Base-by-base conservation (phyloP, 495 filamentous ascomycete genomes). In the Penicillium longicatenatum region DNA sequence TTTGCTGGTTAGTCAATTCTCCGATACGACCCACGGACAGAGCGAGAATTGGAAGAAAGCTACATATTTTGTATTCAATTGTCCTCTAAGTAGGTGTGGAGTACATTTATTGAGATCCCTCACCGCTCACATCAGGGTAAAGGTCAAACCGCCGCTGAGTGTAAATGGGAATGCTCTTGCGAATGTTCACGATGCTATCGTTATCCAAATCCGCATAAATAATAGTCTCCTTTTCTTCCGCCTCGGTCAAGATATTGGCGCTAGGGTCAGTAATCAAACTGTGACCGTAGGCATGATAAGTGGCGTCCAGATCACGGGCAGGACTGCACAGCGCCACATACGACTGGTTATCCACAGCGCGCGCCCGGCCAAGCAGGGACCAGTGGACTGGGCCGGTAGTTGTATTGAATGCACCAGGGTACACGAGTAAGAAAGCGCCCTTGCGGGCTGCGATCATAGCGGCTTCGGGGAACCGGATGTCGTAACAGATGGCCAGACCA, bases 291-390 rank as follows among this genome's bases (percentile, higher is more conserved):
- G 95, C 95, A 68, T 93, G 84, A 68, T 99, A 99, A 19, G 76
- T 79, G 3, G 90, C 90, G 16, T 70, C 65, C 77, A 86, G 77
- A 70, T 96, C 92, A 57, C 94, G 79, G 39, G 94, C 91, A 6
- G 95, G 95, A 67, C 88, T 92, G 75, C 95, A 98, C 70, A 98
- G 69, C 22, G 86, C 94, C 33, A 98, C 93, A 72, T 93, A 99
- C 3, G 92, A 69, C 81, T 99, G 93, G 73, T 98, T 98, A 66
- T 99, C 94, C 67, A 93, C 79, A 11, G 94, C 94, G 54, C 94
- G 80, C 10, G 90, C 93, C 58, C 89, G 83, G 16, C 86, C 94
- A 67, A 87, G 82, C 60, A 98, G 70, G 39, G 84, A 82, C 95
- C 94, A 98, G 72, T 98, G 94, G 71, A 98, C 68, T 9, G 89